A percentile compares a stretch with the other conserved stretches of the same genome.
Evolutionary conservation across 768 basidiomycete species (phyloP).

Genomic region (Suillus cothurnatus): DNA sequence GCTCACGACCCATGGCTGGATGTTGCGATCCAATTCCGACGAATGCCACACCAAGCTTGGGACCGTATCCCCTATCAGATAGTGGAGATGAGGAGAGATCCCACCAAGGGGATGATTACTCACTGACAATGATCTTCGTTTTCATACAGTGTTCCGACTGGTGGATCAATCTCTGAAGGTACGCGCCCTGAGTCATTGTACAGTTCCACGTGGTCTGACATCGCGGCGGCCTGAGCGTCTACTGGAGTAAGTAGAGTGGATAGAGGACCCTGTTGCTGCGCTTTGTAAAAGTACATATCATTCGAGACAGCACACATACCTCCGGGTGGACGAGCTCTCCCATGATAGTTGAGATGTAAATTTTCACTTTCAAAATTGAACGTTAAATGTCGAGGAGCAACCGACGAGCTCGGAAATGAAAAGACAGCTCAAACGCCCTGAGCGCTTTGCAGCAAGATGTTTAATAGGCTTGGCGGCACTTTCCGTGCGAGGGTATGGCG

Average conservation of each 20-base stretch:
- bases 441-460: neutral
- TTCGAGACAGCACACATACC: neutral
- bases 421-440: constrained; percentile 4
- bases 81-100: constrained; percentile 4
- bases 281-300: neutral
- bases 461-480: neutral
- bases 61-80: constrained; percentile 11
- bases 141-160: neutral
- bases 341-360: neutral
- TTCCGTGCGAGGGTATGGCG: constrained; percentile 1
- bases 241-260: neutral
- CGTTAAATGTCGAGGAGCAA: constrained; percentile 4
- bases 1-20: constrained; percentile 38
- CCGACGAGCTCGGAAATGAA: constrained; percentile 9
- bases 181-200: neutral
- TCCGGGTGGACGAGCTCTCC: neutral
- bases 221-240: neutral
- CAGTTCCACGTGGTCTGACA: neutral
- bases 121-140: neutral
- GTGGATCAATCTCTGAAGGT: neutral
- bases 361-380: neutral
- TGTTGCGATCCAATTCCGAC: constrained; percentile 41
- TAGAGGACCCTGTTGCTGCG: neutral
- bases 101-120: neutral
- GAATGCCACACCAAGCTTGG: constrained; percentile 38